Evolutionary conservation across 1,139 yeast species (phyloP).

Genomic region (Saccharomyces hybrid): DNA sequence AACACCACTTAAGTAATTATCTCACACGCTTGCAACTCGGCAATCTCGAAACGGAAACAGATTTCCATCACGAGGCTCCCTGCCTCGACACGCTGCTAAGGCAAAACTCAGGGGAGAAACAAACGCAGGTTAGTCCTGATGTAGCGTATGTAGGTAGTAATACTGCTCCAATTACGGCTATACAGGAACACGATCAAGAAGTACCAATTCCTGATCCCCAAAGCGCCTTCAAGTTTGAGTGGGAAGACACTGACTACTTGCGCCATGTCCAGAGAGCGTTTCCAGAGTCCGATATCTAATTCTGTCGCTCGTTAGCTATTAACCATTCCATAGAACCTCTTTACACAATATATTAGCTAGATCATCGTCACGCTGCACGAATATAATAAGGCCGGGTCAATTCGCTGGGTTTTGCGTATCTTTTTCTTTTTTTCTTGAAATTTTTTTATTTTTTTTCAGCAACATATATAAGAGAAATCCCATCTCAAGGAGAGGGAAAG

Average conservation of each 20-base stretch:
- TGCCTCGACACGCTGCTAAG: background rate
- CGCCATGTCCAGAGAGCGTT: slow-evolving; percentile 19
- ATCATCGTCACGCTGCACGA: background rate
- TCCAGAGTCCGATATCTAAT: slow-evolving; percentile 9
- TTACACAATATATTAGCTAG: background rate
- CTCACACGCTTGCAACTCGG: background rate
- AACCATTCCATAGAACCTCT: background rate
- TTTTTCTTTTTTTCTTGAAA: background rate
- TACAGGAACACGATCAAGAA: background rate
- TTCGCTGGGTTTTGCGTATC: background rate
- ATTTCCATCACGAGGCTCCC: background rate
- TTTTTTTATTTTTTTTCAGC: background rate
- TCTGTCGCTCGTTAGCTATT: background rate
- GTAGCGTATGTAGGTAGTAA: background rate
- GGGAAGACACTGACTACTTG: slow-evolving; percentile 18
- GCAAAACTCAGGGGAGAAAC: background rate
- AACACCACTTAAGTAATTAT: background rate
- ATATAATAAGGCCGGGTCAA: background rate
- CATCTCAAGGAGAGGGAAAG: background rate
- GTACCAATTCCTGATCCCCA: background rate
- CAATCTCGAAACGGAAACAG: background rate
- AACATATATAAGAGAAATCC: background rate
- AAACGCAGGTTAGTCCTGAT: background rate
- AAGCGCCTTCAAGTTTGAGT: slow-evolving; percentile 13
- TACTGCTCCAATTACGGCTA: background rate